A percentile compares a stretch with the other conserved stretches of the same genome.
These are phyloP conservation scores for Pogostemon cablin DNA, from an alignment of 257 asterid species.

Conservation along the genomic window DNA sequence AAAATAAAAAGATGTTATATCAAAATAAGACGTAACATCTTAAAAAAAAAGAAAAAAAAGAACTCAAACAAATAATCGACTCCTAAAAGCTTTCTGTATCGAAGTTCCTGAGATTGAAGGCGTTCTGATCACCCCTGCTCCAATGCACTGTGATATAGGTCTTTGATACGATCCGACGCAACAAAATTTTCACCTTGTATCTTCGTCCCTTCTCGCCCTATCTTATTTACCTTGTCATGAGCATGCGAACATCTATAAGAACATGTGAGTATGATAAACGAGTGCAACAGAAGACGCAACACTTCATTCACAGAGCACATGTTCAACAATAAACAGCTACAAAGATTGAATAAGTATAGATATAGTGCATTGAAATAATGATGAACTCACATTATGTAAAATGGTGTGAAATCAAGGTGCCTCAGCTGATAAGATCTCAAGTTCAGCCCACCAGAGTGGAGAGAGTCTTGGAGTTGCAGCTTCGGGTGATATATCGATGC, in stretches of 20 bases:
- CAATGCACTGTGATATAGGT: neutral
- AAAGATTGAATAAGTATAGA: too few relatives aligned
- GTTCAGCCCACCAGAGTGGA: slow-evolving; percentile 99
- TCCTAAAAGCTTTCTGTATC: neutral
- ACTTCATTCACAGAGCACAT: too few relatives aligned
- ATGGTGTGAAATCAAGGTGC: slow-evolving; percentile 53
- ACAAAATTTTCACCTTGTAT: slow-evolving; percentile 15
- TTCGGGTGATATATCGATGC: slow-evolving; percentile 65
- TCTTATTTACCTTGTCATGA: slow-evolving; percentile 14
- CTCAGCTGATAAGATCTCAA: slow-evolving; percentile 86
- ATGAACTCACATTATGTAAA: slow-evolving; percentile 21
- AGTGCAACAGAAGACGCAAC: neutral
- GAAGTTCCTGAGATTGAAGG: slow-evolving; percentile 5
- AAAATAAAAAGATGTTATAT: slow-evolving; percentile 4
- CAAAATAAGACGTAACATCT: slow-evolving; percentile 28
- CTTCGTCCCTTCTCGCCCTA: slow-evolving; percentile 24
- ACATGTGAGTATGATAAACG: neutral
- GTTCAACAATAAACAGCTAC: too few relatives aligned
- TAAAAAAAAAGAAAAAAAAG: neutral
- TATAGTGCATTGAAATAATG: neutral
- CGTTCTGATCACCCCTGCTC: slow-evolving; percentile 17
- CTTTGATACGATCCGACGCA: slow-evolving; percentile 2
- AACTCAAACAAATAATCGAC: slow-evolving; percentile 10
- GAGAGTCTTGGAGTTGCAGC: slow-evolving; percentile 85
- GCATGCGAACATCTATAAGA: too few relatives aligned